phyloP scores from a whole-genome alignment of 2,329 filamentous ascomycete genomes.

The Lachnum nothofagi region DNA sequence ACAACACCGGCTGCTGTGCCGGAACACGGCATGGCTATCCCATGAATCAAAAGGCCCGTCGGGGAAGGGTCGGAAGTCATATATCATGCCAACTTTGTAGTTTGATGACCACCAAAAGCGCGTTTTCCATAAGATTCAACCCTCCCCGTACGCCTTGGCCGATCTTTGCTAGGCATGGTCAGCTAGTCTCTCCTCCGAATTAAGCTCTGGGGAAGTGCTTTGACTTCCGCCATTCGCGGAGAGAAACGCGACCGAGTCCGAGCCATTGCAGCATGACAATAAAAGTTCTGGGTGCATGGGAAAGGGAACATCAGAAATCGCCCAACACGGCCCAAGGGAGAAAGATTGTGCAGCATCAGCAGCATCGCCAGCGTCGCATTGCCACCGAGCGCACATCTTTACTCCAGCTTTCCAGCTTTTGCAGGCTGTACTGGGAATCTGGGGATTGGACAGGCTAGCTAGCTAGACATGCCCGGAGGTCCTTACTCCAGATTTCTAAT shows the following conservation, averaged over 20 bases:
- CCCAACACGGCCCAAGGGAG: not conserved
- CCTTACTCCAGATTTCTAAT: constrained; percentile 12
- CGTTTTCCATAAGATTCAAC: too few relatives aligned
- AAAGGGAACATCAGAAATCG: not conserved
- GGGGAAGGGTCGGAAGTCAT: too few relatives aligned
- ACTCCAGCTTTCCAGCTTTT: not conserved
- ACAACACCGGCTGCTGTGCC: too few relatives aligned
- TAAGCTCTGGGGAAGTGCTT: too few relatives aligned
- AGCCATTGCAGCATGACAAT: too few relatives aligned
- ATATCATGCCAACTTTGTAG: too few relatives aligned
- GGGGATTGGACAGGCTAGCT: not conserved
- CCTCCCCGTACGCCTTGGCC: too few relatives aligned
- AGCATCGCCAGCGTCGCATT: not conserved
- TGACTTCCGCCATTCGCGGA: too few relatives aligned
- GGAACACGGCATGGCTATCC: not conserved
- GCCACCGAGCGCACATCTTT: not conserved
- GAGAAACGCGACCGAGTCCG: too few relatives aligned
- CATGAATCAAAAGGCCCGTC: not conserved
- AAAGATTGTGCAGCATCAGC: not conserved
- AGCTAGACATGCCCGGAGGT: constrained; percentile 4
- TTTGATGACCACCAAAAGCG: too few relatives aligned
- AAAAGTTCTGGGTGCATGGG: not conserved
- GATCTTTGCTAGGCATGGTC: too few relatives aligned
- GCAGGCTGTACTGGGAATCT: not conserved
- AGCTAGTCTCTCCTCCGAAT: too few relatives aligned